phyloP scores from a whole-genome alignment of 2,329 filamentous ascomycete genomes.

The Sporothrix pseudoabietina region DNA sequence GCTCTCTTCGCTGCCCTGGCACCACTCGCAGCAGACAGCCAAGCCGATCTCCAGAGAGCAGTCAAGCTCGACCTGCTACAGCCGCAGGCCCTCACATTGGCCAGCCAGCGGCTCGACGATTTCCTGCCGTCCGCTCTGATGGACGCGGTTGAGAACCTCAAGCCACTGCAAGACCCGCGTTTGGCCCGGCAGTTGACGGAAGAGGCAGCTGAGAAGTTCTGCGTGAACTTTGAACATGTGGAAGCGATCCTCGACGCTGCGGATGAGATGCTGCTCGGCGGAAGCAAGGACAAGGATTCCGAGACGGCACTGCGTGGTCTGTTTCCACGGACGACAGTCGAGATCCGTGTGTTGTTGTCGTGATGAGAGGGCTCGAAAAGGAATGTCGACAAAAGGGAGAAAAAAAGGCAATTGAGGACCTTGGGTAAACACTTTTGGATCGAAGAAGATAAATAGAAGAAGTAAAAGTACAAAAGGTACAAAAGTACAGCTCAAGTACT shows the following conservation, averaged over 20 bases:
- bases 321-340: conserved; percentile 62
- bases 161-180: conserved; percentile 69
- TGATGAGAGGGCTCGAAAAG: conserved; percentile 38
- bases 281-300: conserved; percentile 38
- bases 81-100: conserved; percentile 60
- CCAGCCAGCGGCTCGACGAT: conserved; percentile 78
- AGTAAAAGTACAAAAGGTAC: not conserved
- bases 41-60: conserved; percentile 57
- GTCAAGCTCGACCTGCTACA: conserved; percentile 59
- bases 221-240: conserved; percentile 72
- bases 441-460: not conserved
- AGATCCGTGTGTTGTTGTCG: conserved; percentile 62
- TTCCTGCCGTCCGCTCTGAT: conserved; percentile 92
- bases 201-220: conserved; percentile 80
- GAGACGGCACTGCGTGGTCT: conserved; percentile 45
- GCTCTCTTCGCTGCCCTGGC: conserved; percentile 62
- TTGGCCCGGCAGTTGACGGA: conserved; percentile 78
- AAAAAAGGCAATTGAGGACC: not conserved
- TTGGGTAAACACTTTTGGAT: not conserved
- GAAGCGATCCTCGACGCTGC: conserved; percentile 53
- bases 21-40: conserved; percentile 42
- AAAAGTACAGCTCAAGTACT: not conserved
- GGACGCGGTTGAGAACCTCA: conserved; percentile 83
- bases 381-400: not conserved
- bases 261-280: conserved; percentile 43